Evolutionary conservation across 495 filamentous ascomycete species (phyloP).

Genomic region (Trichoderma erinaceum): DNA sequence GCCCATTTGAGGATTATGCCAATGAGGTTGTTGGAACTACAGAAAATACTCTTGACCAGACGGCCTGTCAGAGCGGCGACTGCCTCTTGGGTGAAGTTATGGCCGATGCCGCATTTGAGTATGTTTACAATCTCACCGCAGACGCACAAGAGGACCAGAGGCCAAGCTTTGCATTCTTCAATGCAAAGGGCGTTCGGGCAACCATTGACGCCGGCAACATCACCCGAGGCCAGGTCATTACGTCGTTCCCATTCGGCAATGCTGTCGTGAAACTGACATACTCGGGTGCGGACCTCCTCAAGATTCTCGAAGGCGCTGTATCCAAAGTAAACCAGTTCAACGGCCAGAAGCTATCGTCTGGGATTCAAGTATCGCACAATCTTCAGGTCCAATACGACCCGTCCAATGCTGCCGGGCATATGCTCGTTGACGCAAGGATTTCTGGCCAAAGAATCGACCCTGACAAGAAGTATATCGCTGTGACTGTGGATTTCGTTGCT

Average conservation of each 20-base stretch:
- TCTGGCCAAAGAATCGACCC: conserved; percentile 33
- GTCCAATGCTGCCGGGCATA: conserved; percentile 25
- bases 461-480: conserved; percentile 38
- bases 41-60: conserved; percentile 43
- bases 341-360: conserved; percentile 40
- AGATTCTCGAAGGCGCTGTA: conserved; percentile 44
- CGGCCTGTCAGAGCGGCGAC: conserved; percentile 44
- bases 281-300: conserved; percentile 43
- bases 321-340: conserved; percentile 41
- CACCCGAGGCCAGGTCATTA: conserved; percentile 50
- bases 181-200: conserved; percentile 52
- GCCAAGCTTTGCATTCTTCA: conserved; percentile 44
- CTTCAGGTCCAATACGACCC: conserved; percentile 45
- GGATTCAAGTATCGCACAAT: conserved; percentile 45
- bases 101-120: conserved; percentile 47
- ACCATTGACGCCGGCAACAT: conserved; percentile 47
- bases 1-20: conserved; percentile 46
- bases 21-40: conserved; percentile 41
- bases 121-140: conserved; percentile 34
- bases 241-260: conserved; percentile 53
- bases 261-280: conserved; percentile 44
- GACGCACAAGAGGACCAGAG: conserved; percentile 25
- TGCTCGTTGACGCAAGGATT: conserved; percentile 39
- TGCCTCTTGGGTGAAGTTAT: conserved; percentile 50
- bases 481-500: conserved; percentile 51